Percentiles rank a stretch among this genome's conserved stretches.
These are phyloP conservation scores for Aspergillus panamensis DNA, from an alignment of 495 filamentous ascomycete species.

Conservation along the genomic window DNA sequence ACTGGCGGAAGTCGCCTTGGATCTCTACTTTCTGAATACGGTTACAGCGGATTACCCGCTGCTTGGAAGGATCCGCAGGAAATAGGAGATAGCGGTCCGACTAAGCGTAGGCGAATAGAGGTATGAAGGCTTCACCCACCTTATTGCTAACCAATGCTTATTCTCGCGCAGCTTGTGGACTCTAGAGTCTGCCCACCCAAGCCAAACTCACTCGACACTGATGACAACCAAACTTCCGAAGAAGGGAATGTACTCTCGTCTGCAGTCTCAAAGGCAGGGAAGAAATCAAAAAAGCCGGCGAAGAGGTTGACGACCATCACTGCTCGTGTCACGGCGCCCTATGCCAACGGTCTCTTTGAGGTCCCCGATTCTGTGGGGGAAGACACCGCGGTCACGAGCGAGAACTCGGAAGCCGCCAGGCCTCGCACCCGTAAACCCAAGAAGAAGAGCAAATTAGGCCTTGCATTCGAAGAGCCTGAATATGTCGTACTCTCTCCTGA, in stretches of 20 bases:
- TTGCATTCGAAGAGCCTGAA: conserved; percentile 32
- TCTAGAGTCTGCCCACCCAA: conserved; percentile 21
- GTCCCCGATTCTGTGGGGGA: conserved; percentile 11
- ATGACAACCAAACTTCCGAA: conserved; percentile 12
- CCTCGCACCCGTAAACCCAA: conserved; percentile 19
- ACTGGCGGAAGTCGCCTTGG: conserved; percentile 22
- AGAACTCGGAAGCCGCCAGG: conserved; percentile 3
- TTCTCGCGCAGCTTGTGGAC: conserved; percentile 28
- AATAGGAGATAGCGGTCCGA: conserved; percentile 26
- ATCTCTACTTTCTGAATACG: conserved; percentile 32
- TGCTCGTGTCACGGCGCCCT: conserved; percentile 76
- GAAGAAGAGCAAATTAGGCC: conserved; percentile 27
- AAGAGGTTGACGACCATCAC: conserved; percentile 85
- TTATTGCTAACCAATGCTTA: conserved; percentile 1
- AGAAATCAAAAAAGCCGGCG: conserved; percentile 54
- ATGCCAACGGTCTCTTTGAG: conserved; percentile 32
- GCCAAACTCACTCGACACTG: conserved; percentile 8
- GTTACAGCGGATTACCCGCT: conserved; percentile 26
- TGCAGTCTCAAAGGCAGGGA: conserved; percentile 21
- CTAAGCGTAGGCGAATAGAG: conserved; percentile 44
- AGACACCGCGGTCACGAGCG: conserved; percentile 26
- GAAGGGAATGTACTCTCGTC: conserved; percentile 12
- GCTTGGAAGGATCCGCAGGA: conserved; percentile 11
- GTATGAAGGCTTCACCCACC: conserved; percentile 20
- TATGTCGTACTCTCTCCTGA: conserved; percentile 66